Evolutionary conservation across 768 basidiomycete genomes (phyloP), one percentile per base, ranked within the genome.

Genomic region (Suillus ampliporus): DNA sequence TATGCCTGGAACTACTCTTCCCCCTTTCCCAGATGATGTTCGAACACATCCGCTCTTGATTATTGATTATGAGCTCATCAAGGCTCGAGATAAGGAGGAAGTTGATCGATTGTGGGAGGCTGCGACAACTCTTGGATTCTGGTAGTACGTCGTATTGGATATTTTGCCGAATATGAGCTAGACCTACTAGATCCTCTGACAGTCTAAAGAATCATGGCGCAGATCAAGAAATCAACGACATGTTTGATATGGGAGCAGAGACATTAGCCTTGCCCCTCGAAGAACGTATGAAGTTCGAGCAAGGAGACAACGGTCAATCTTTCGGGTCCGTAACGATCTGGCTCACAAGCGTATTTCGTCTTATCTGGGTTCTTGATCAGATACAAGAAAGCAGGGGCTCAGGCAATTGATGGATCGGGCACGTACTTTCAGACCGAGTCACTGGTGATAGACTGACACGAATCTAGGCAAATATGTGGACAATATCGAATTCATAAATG

Each of bases 381-480:
- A 21, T 90, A 89, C 71, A 89, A 91, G 76, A 85, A 84, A 13
- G 77, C 79, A 0, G 89, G 89, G 1, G 84, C 84, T 0, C 87
- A 84, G 62, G 87, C 86, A 2, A 83, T 86, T 5, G 87, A 91
- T 67, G 83, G 85, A 23, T 78, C 77, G 13, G 89, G 89, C 23
- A 19, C 53, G 44, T 79, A 43, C 68, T 66, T 62, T 14, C 28
- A 19, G 34, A 34, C n/a, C 17, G 37, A 10, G 19, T 19, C 21
- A 15, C 46, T 44, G 34, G 13, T 38, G 28, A 31, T 11, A n/a
- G 8, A 28, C 61, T 31, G 3, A 3, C 8, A 35, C 10, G 48
- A 15, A 34, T 23, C 5, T 21, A 44, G 56, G 37, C 26, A 10
- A 23, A 35, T n/a, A 11, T 14, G 7, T 52, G 19, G 89, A 90